Conservation (phyloP, 306 rosid genomes). For the Senna tora region DNA sequence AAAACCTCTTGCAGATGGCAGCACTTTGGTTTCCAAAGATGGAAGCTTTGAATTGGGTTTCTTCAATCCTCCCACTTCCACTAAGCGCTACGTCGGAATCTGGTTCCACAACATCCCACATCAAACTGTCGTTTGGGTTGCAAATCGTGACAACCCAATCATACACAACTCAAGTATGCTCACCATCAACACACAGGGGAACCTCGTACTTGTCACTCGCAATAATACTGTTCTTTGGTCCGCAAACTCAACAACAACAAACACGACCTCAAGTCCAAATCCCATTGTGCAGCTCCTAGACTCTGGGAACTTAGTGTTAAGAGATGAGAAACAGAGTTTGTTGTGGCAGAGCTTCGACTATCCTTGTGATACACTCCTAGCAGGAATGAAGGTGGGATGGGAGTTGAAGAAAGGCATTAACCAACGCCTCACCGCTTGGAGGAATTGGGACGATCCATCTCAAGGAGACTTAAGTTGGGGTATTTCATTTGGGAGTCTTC, state of each 20-base stretch:
- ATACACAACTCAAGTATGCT: slow-evolving; percentile 39
- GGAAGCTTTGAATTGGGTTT: neutral
- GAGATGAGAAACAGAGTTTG: slow-evolving; percentile 34
- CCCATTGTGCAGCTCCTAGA: slow-evolving; percentile 36
- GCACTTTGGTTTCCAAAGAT: too few species aligned
- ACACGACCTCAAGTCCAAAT: neutral
- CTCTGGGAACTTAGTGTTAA: slow-evolving; percentile 49
- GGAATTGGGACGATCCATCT: slow-evolving; percentile 52
- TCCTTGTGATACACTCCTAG: slow-evolving; percentile 33
- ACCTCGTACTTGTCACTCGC: slow-evolving; percentile 28
- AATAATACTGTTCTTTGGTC: slow-evolving; percentile 45
- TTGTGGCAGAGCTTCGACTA: slow-evolving; percentile 50
- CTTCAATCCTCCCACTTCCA: neutral
- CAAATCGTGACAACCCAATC: slow-evolving; percentile 49
- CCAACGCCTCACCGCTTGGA: slow-evolving; percentile 56
- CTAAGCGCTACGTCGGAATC: neutral
- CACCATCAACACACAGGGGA: slow-evolving; percentile 27
- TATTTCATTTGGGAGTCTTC: slow-evolving; percentile 26
- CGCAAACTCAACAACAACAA: neutral
- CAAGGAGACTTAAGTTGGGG: slow-evolving; percentile 42
- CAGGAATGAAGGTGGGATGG: slow-evolving; percentile 53
- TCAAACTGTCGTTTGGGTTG: slow-evolving; percentile 53
- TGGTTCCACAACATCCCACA: slow-evolving; percentile 29
- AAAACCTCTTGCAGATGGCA: too few species aligned
- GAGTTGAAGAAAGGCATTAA: slow-evolving; percentile 41